These are phyloP conservation scores for Dianthus caryophyllus DNA, from an alignment of 148 eudicot species.

Conservation along the genomic window DNA sequence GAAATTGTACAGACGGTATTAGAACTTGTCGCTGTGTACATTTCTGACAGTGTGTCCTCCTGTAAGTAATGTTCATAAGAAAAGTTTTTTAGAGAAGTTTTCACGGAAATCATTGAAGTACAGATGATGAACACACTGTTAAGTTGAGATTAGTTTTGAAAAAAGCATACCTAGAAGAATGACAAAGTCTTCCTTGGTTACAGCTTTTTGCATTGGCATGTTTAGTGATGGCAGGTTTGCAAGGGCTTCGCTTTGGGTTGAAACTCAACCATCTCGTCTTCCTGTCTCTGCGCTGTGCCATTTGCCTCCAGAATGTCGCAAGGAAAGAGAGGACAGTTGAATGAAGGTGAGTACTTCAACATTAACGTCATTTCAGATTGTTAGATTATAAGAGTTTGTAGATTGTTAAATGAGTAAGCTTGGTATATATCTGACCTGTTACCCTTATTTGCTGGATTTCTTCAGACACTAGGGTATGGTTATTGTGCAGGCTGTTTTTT, in stretches of 20 bases:
- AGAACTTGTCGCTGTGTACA: conserved; percentile 40
- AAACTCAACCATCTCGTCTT: conserved; percentile 45
- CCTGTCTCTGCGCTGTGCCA: conserved; percentile 51
- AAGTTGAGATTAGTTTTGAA: no score
- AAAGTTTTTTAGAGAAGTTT: background rate
- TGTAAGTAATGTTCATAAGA: background rate
- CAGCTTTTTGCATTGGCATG: conserved; percentile 23
- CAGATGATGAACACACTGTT: no score
- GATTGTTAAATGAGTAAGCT: no score
- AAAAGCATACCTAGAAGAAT: conserved; percentile 30
- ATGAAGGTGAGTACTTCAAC: no score
- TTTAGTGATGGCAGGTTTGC: conserved; percentile 26
- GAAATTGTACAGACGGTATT: conserved; percentile 56
- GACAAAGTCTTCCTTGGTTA: conserved; percentile 30
- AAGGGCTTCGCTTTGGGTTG: conserved; percentile 31
- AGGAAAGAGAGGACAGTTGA: no score
- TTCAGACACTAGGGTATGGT: no score
- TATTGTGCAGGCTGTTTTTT: no score
- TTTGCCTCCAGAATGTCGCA: conserved; percentile 53
- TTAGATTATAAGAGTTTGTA: no score
- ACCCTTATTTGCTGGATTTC: no score
- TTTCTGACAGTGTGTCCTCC: conserved; percentile 47
- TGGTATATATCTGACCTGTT: no score
- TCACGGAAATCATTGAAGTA: no score
- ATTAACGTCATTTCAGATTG: no score